phyloP scores from a whole-genome alignment of 169 alveolate genomes.

The Plasmodium knowlesi region DNA sequence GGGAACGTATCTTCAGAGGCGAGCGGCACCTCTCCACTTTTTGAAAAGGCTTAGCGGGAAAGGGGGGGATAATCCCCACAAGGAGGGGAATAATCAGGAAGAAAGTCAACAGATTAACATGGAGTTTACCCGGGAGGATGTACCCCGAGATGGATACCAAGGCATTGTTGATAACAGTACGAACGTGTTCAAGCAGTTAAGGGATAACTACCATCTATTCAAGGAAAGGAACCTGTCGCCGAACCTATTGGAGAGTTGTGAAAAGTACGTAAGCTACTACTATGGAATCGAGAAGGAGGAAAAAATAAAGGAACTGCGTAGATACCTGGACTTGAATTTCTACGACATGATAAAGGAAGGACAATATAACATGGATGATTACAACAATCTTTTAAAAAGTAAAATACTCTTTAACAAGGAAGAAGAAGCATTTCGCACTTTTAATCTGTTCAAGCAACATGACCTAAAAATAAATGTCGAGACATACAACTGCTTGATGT shows the following conservation, averaged over 20 bases:
- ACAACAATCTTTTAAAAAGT: constrained; percentile 60
- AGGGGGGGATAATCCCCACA: not conserved
- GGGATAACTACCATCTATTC: constrained; percentile 55
- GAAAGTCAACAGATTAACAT: not conserved
- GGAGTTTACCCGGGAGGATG: not conserved
- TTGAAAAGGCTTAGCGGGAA: not conserved
- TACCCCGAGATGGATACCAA: constrained; percentile 1
- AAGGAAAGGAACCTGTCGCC: constrained; percentile 44
- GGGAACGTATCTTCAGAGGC: not conserved
- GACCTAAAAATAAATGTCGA: constrained; percentile 77
- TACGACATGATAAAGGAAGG: constrained; percentile 62
- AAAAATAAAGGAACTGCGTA: constrained; percentile 32
- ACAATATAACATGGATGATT: constrained; percentile 28
- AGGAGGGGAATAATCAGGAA: not conserved
- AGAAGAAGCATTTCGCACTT: constrained; percentile 63
- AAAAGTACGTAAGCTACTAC: constrained; percentile 46
- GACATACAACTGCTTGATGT: constrained; percentile 79
- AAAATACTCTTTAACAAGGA: constrained; percentile 22
- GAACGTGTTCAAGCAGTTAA: constrained; percentile 36
- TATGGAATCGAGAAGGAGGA: constrained; percentile 74
- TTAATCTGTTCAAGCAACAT: constrained; percentile 72
- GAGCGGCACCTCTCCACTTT: not conserved
- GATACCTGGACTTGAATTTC: constrained; percentile 31
- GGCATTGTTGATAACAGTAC: constrained; percentile 53
- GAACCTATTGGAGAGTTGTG: constrained; percentile 32